Conservation (phyloP, 129 eudicot genomes). For the Gnaphalium uliginosum region DNA sequence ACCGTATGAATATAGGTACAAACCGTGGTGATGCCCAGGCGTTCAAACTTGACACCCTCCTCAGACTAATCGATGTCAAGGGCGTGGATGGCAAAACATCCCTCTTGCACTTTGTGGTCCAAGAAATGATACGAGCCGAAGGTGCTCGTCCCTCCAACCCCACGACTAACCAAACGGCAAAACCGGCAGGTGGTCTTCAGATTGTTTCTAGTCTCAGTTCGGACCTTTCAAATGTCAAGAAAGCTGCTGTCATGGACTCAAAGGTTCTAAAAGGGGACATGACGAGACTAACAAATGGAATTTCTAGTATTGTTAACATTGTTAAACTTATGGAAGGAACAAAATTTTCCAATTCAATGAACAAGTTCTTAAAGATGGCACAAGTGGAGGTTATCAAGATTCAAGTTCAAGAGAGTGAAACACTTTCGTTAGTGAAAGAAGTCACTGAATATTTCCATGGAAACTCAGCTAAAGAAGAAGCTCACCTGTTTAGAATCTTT, state of each 20-base stretch:
- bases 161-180: conserved; percentile 35
- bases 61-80: conserved; percentile 83
- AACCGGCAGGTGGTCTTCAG: too few relatives aligned
- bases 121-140: conserved; percentile 75
- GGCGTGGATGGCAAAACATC: conserved; percentile 96
- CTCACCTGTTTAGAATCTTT: conserved; percentile 88
- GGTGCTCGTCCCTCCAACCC: conserved; percentile 63
- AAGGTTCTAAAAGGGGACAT: conserved; percentile 82
- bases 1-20: conserved; percentile 97
- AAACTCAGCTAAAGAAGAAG: conserved; percentile 88
- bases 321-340: conserved; percentile 47
- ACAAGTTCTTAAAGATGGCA: conserved; percentile 61
- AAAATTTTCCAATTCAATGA: conserved; percentile 66
- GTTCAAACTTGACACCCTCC: conserved; percentile 93
- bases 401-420: conserved; percentile 71
- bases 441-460: conserved; percentile 95
- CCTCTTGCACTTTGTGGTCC: conserved; percentile 90
- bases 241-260: conserved; percentile 91
- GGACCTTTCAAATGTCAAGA: conserved; percentile 80
- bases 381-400: conserved; percentile 71
- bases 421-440: conserved; percentile 74
- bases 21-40: conserved; percentile 95
- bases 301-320: conserved; percentile 50
- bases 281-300: conserved; percentile 64
- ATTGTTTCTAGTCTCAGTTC: conserved; percentile 66